phyloP scores from a whole-genome alignment of 176 grass and related monocot species.

The Eremochloa ophiuroides region DNA sequence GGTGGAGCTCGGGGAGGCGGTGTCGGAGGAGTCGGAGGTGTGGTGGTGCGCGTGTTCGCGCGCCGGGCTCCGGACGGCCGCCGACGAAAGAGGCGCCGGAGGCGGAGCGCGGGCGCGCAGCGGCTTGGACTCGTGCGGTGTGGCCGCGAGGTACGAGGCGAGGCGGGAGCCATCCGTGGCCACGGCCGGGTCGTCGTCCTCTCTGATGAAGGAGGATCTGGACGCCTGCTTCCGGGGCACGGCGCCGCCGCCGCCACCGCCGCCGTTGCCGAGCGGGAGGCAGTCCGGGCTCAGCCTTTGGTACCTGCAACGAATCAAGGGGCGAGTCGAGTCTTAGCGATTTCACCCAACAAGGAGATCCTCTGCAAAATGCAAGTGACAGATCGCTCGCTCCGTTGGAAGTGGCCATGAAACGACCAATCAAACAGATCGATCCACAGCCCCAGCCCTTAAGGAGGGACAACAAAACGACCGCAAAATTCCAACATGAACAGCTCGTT shows the following conservation, averaged over 20 bases:
- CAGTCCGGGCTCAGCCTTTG: slow-evolving; percentile 76
- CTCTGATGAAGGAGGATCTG: slow-evolving; percentile 32
- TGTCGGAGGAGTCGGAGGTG: slow-evolving; percentile 44
- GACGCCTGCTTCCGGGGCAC: slow-evolving; percentile 29
- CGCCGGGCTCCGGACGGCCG: slow-evolving; percentile 22
- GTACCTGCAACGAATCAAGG: slow-evolving; percentile 49
- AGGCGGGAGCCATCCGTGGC: slow-evolving; percentile 20
- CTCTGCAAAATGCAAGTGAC: slow-evolving; percentile 34
- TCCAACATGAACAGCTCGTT: neutral
- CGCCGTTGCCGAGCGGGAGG: slow-evolving; percentile 49
- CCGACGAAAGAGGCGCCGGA: neutral
- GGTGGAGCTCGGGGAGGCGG: slow-evolving; percentile 39
- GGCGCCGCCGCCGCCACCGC: slow-evolving; percentile 22
- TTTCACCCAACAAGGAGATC: slow-evolving; percentile 24
- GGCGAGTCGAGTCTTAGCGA: neutral
- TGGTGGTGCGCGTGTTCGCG: slow-evolving; percentile 30
- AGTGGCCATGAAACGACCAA: slow-evolving; percentile 6
- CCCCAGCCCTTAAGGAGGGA: neutral
- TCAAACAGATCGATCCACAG: slow-evolving; percentile 2
- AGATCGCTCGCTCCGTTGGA: neutral
- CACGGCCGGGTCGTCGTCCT: slow-evolving; percentile 26
- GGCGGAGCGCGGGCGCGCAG: slow-evolving; percentile 3
- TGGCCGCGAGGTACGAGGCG: slow-evolving; percentile 25
- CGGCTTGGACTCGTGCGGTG: slow-evolving; percentile 22
- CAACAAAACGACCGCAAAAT: neutral